A percentile compares a stretch with the other conserved stretches of the same genome.
Evolutionary conservation across 768 basidiomycete genomes (phyloP).

Genomic region (Leccinum rimulosum): DNA sequence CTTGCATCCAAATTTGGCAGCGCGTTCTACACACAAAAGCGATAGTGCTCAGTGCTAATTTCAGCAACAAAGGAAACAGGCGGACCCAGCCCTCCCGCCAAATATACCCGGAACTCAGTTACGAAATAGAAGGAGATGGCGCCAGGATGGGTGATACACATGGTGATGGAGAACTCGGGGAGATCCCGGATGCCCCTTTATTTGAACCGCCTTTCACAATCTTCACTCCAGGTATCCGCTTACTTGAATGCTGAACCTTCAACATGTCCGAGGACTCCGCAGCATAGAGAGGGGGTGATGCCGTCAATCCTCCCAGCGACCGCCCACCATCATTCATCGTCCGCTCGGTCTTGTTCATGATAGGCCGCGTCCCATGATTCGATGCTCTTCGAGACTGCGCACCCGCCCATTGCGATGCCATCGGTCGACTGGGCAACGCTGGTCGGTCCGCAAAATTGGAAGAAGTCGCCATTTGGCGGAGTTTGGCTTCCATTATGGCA

Average conservation of each 20-base stretch:
- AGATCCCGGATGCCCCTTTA: slow-evolving; percentile 11
- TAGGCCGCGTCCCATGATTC: background rate
- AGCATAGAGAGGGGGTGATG: slow-evolving; percentile 2
- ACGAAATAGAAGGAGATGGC: slow-evolving; percentile 3
- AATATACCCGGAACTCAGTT: slow-evolving; percentile 9
- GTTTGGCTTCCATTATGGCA: slow-evolving; percentile 93
- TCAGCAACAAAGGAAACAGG: slow-evolving; percentile 3
- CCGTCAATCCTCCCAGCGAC: background rate
- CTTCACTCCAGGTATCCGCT: slow-evolving; percentile 33
- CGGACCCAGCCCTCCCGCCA: background rate
- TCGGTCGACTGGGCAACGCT: slow-evolving; percentile 23
- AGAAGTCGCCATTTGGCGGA: slow-evolving; percentile 66
- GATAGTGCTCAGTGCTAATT: slow-evolving; percentile 4
- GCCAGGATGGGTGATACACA: background rate
- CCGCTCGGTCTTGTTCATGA: background rate
- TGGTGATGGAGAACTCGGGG: slow-evolving; percentile 3
- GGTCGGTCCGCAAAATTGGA: slow-evolving; percentile 21
- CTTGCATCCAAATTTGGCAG: background rate
- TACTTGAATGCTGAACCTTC: slow-evolving; percentile 15
- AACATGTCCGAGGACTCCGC: slow-evolving; percentile 15
- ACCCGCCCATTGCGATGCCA: background rate
- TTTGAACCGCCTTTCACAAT: slow-evolving; percentile 25
- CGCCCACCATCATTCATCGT: slow-evolving; percentile 2
- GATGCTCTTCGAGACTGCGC: slow-evolving; percentile 2
- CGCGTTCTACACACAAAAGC: background rate